Percentiles rank a stretch among this genome's conserved stretches.
Conservation (phyloP, 1,284 basidiomycete genomes). For the Grifola frondosa region DNA sequence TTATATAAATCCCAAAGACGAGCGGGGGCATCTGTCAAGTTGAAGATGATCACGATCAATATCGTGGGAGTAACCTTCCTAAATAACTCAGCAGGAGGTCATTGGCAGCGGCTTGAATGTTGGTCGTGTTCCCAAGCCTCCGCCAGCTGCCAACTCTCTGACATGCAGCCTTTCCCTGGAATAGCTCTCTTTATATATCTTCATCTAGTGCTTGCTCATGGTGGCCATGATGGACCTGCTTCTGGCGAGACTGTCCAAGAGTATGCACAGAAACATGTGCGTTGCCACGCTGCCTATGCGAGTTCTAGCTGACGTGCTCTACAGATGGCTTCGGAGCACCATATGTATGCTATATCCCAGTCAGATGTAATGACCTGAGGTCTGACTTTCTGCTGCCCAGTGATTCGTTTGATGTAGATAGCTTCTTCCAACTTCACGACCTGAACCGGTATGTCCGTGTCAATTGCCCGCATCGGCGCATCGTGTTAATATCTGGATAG, state of each 20-base stretch:
- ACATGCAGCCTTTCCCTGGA: constrained; percentile 37
- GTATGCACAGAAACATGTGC: constrained; percentile 66
- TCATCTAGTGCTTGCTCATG: constrained; percentile 25
- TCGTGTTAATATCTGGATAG: constrained; percentile 33
- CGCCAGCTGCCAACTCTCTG: constrained; percentile 3
- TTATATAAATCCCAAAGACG: no score
- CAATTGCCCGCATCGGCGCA: background rate
- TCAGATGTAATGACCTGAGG: background rate
- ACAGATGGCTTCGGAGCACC: constrained; percentile 83
- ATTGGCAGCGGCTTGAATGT: no score
- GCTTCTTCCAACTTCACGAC: constrained; percentile 91
- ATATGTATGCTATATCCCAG: constrained; percentile 58
- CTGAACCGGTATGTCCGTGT: constrained; percentile 64
- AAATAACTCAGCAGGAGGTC: no score
- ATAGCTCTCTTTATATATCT: constrained; percentile 35
- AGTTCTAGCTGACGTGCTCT: constrained; percentile 16
- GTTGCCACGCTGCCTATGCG: constrained; percentile 22
- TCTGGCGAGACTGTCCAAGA: constrained; percentile 36
- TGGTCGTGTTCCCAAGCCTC: no score
- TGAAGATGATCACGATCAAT: no score
- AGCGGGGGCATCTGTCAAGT: no score
- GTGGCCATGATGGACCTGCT: constrained; percentile 26
- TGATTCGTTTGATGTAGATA: constrained; percentile 74
- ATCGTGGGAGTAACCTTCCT: no score
- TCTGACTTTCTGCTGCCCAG: constrained; percentile 36